Conservation (phyloP, 306 rosid species). For the Phaseolus lunatus region DNA sequence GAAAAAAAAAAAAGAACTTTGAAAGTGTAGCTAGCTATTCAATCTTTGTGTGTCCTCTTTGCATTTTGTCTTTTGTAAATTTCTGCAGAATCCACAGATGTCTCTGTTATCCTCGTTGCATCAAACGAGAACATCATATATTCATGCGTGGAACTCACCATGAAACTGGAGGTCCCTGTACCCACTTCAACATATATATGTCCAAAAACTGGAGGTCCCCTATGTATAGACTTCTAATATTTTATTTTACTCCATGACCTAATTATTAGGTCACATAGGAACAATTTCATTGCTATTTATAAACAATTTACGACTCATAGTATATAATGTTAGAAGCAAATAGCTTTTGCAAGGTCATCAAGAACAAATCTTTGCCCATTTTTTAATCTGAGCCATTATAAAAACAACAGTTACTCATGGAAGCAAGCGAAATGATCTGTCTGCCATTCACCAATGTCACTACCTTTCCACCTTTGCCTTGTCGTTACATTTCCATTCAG, state of each 20-base stretch:
- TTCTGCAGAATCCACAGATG: not conserved
- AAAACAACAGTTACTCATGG: not conserved
- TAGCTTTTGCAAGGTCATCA: not conserved
- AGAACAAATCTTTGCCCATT: not conserved
- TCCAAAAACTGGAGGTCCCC: too few species aligned
- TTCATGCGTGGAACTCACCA: conserved; percentile 33
- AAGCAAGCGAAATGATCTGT: conserved; percentile 13
- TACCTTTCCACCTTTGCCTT: conserved; percentile 14
- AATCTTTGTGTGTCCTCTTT: not conserved
- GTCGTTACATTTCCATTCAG: conserved; percentile 25
- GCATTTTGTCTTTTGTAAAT: not conserved
- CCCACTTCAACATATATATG: too few species aligned
- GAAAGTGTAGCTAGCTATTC: not conserved
- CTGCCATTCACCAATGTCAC: conserved; percentile 32
- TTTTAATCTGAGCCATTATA: not conserved
- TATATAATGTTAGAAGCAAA: not conserved
- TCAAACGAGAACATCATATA: not conserved
- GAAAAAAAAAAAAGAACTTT: not conserved
- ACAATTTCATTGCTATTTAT: too few species aligned
- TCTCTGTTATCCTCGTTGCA: conserved; percentile 17
- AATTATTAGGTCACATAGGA: too few species aligned
- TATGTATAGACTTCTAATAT: too few species aligned
- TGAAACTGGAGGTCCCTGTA: not conserved
- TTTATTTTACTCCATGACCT: too few species aligned
- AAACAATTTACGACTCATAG: too few species aligned